Evolutionary conservation across 768 basidiomycete genomes (phyloP).

Genomic region (Strobilomyces dryophilus): DNA sequence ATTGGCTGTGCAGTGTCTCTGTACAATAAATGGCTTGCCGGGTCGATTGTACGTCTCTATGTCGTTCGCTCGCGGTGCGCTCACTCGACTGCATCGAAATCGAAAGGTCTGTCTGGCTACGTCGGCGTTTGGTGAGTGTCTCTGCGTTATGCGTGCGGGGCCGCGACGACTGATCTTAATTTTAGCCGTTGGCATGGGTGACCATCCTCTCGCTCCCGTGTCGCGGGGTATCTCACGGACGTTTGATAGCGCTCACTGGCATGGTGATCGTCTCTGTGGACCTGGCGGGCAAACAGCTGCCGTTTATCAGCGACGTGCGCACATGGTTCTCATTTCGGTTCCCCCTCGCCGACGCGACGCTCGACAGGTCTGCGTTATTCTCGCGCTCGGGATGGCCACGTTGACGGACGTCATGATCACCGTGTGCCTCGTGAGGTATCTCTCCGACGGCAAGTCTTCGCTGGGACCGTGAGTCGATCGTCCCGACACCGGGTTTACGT

Average conservation of each 20-base stretch:
- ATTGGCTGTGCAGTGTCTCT: constrained; percentile 2
- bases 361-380: constrained; percentile 3
- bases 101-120: constrained; percentile 2
- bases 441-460: neutral
- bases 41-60: constrained; percentile 3
- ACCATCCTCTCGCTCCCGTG: neutral
- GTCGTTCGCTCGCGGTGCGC: neutral
- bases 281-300: neutral
- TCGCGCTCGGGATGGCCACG: constrained; percentile 13
- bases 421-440: constrained; percentile 8
- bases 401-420: constrained; percentile 16
- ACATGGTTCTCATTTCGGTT: neutral
- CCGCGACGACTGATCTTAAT: neutral
- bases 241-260: constrained; percentile 3
- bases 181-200: constrained; percentile 10
- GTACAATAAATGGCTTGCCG: constrained; percentile 8
- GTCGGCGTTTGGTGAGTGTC: constrained; percentile 8
- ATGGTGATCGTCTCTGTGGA: neutral
- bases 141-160: neutral
- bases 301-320: constrained; percentile 7
- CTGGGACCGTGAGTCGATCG: constrained; percentile 5
- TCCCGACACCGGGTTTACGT: neutral
- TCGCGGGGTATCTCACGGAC: neutral
- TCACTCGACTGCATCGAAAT: neutral
- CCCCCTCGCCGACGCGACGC: neutral